Evolutionary conservation across 495 filamentous ascomycete species (phyloP), one percentile per base, ranked within the genome.

Genomic region (Penicillium samsonianum): DNA sequence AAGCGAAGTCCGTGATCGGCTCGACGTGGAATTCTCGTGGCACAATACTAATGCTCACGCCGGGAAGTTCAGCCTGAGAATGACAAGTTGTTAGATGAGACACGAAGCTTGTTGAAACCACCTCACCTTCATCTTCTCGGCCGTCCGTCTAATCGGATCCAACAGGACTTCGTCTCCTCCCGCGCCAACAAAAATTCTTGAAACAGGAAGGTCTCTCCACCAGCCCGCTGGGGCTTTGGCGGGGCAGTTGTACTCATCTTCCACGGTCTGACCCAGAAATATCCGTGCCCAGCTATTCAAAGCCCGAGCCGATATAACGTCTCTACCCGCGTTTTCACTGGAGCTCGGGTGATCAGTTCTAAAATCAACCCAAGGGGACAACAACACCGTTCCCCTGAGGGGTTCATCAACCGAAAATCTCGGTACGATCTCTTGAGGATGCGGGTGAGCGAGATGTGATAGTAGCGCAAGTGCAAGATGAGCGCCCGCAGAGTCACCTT

Each of bases 401-500:
- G 38, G 23, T 41, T 45, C 61, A 31, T 50, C 26, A 12, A 55
- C 16, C 16, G 28, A 22, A 31, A 54, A 44, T 76, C 14, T 40
- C n/a, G 57, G 31, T 23, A 58, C 30, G 10, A 11, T 40, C 7
- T 20, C 60, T 1, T 63, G 52, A 2, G 77, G 73, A 56, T 82
- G 78, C 0, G 83, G 81, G 59, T 84, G 82, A 0, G 78, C 59
- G 16, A 84, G 62, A 60, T 84, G 83, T 0, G 75, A 77, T 8
- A 85, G 67, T 11, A 84, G 45, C 10, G 68, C 67, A 14, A 82
- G 59, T 28, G 67, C 67, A 3, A 86, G 68, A 59, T 86, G 82
- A 5, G 65, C 84, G 53, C 84, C 82, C 0, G 84, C 80, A 5
- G 81, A 84, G 72, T 86, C 82, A 31, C 83, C 83, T 28, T 55